These are phyloP conservation scores for Sisymbrium irio DNA, from an alignment of 345 rosid species.

Conservation along the genomic window DNA sequence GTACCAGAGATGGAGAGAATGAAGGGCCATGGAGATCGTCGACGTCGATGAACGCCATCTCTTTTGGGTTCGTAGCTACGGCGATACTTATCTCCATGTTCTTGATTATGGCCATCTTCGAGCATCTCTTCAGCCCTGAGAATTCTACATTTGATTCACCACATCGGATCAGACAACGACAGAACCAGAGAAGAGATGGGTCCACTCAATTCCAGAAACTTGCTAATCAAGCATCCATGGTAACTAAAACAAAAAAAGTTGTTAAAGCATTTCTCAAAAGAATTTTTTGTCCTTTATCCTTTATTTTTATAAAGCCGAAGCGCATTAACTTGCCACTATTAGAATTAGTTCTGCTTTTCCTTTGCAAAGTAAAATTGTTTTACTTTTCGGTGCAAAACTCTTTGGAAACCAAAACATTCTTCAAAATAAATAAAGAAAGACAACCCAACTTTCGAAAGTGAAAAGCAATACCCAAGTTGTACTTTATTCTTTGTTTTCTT, in stretches of 20 bases:
- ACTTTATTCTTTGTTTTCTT: not conserved
- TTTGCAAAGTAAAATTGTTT: not conserved
- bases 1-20: slow-evolving; percentile 21
- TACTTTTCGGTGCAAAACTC: slow-evolving; percentile 26
- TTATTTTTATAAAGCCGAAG: slow-evolving; percentile 12
- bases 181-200: slow-evolving; percentile 32
- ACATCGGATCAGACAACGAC: slow-evolving; percentile 29
- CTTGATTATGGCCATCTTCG: slow-evolving; percentile 91
- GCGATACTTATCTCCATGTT: slow-evolving; percentile 90
- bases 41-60: slow-evolving; percentile 72
- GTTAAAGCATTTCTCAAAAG: slow-evolving; percentile 24
- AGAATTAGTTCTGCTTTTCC: not conserved
- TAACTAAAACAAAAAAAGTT: slow-evolving; percentile 3
- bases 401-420: not conserved
- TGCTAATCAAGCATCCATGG: slow-evolving; percentile 36
- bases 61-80: slow-evolving; percentile 93
- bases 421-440: not conserved
- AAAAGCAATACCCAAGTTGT: slow-evolving; percentile 14
- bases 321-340: slow-evolving; percentile 28
- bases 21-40: slow-evolving; percentile 65
- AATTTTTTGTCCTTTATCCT: slow-evolving; percentile 24
- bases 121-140: slow-evolving; percentile 74
- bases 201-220: slow-evolving; percentile 32
- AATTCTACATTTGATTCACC: slow-evolving; percentile 61
- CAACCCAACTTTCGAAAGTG: slow-evolving; percentile 15